Percentiles rank a stretch among this genome's conserved stretches.
These are phyloP conservation scores for Pleurozium schreberi DNA, from an alignment of 225 moss, liverwort and hornwort species.

Conservation along the genomic window DNA sequence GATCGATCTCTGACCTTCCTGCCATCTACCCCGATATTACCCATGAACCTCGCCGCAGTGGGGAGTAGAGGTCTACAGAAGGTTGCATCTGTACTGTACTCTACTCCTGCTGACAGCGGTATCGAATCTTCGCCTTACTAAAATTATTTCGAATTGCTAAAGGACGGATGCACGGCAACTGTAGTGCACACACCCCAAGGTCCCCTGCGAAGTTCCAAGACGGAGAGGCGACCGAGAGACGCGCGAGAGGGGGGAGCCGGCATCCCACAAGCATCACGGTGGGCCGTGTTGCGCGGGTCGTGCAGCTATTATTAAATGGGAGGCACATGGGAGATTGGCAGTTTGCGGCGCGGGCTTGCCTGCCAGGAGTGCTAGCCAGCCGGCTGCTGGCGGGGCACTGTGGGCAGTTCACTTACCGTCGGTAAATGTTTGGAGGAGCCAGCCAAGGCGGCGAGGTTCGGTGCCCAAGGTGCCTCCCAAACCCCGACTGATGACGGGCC, in stretches of 20 bases:
- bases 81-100: neutral
- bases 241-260: neutral
- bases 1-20: neutral
- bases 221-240: neutral
- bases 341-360: neutral
- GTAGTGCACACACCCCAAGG: neutral
- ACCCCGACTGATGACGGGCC: neutral
- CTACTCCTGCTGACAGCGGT: too few species aligned
- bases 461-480: neutral
- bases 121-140: neutral
- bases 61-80: too few species aligned
- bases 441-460: neutral
- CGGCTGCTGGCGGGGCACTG: neutral
- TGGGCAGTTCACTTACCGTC: neutral
- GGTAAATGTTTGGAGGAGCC: neutral
- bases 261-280: neutral
- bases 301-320: neutral
- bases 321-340: neutral
- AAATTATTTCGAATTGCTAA: neutral
- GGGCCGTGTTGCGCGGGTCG: neutral
- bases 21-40: neutral
- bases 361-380: neutral
- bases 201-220: neutral
- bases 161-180: neutral
- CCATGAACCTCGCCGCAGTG: neutral